Evolutionary conservation across 2,329 filamentous ascomycete species (phyloP).

Genomic region (Botrytis porri): DNA sequence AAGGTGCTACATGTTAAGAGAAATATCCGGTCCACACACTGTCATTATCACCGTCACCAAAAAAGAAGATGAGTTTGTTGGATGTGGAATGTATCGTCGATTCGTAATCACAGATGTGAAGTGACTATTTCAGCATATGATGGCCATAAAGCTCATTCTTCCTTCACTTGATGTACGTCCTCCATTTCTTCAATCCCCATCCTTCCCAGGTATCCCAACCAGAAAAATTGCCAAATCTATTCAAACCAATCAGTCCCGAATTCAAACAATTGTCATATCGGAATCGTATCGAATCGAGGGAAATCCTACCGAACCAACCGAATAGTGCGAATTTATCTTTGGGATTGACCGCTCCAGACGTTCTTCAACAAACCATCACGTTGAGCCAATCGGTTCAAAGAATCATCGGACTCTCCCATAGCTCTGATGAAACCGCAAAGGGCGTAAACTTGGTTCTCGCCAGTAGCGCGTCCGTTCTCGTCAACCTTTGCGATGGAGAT

Average conservation of each 20-base stretch:
- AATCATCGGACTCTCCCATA: constrained; percentile 97
- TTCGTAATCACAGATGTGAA: constrained; percentile 34
- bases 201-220: constrained; percentile 18
- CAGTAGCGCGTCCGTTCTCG: constrained; percentile 91
- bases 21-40: neutral
- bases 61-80: constrained; percentile 27
- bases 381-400: constrained; percentile 92
- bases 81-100: constrained; percentile 35
- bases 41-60: constrained; percentile 4
- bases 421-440: constrained; percentile 96
- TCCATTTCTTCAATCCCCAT: neutral
- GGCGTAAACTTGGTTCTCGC: constrained; percentile 96
- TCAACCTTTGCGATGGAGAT: constrained; percentile 97
- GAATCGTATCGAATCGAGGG: neutral
- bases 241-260: constrained; percentile 5
- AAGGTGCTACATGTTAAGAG: constrained; percentile 20
- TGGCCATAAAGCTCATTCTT: constrained; percentile 30
- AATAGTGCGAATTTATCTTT: constrained; percentile 38
- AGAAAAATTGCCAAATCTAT: constrained; percentile 20
- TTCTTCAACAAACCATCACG: constrained; percentile 94
- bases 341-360: constrained; percentile 72
- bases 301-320: constrained; percentile 34
- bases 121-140: constrained; percentile 37
- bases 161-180: constrained; percentile 25
- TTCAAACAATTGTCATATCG: neutral